Conservation (phyloP, 345 rosid genomes). For the Erodium maritimum region DNA sequence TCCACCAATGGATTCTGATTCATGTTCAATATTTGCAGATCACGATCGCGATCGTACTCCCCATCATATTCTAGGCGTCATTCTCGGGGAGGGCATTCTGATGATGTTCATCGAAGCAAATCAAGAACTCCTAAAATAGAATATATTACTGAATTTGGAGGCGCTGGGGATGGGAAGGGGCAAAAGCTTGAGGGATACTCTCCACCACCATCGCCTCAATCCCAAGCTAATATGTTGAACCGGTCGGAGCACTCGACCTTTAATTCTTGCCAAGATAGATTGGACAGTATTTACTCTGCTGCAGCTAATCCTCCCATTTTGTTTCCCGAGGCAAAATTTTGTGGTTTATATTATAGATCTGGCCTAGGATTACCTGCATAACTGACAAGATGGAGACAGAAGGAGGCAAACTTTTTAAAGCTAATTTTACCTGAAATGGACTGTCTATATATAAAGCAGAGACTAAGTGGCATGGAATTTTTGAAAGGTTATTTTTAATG, state of each 20-base stretch:
- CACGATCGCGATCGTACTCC: constrained; percentile 71
- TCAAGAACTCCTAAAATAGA: constrained; percentile 70
- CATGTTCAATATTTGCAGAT: constrained; percentile 28
- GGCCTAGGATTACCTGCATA: constrained; percentile 38
- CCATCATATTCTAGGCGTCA: constrained; percentile 63
- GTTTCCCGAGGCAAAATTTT: constrained; percentile 47
- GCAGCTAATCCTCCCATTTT: constrained; percentile 55
- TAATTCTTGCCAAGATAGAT: constrained; percentile 95
- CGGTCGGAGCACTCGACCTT: constrained; percentile 99
- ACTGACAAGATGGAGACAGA: constrained; percentile 34
- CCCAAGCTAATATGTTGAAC: constrained; percentile 48
- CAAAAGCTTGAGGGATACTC: constrained; percentile 72
- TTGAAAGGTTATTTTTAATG: constrained; percentile 25
- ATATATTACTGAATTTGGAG: constrained; percentile 88
- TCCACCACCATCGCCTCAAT: constrained; percentile 83
- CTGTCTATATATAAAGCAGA: constrained; percentile 10
- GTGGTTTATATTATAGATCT: constrained; percentile 34
- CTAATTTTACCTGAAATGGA: constrained; percentile 27
- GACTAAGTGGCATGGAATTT: constrained; percentile 10
- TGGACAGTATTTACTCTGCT: constrained; percentile 63
- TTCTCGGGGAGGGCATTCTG: constrained; percentile 42
- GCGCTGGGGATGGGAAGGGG: constrained; percentile 51
- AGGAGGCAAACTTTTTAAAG: constrained; percentile 50
- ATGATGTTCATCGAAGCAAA: constrained; percentile 47
- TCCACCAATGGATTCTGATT: not conserved